Base-by-base conservation (phyloP, 2,329 filamentous ascomycete species). In the Cladosporium sp. region DNA sequence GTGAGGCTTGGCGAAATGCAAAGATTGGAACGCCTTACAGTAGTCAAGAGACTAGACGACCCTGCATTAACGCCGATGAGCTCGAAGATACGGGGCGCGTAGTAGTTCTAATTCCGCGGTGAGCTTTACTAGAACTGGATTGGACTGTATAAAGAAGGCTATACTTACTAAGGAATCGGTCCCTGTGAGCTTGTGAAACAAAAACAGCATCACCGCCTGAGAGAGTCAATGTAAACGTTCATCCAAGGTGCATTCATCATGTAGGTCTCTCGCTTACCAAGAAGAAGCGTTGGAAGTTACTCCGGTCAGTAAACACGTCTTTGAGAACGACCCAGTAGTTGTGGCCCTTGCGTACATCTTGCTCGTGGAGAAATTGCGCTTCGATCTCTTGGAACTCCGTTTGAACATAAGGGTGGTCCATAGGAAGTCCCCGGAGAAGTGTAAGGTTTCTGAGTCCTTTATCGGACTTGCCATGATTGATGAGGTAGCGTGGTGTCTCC, bases 381-480 rank as follows among this genome's bases (percentile, higher is more conserved):
- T 67, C 66, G n/a, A 70, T 70, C 48, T 73, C 71, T 18, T 64
- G 66, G 16, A 69, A 68, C 59, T 73, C 71, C 23, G 65, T 67
- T 30, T 66, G 64, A n/a, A 73, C 65, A 51, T 69, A 68, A 5
- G 69, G 67, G 46, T 71, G 70, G 28, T 72, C 67, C 0, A 57
- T 57, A n/a, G 69, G 68, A 46, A 72, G 67, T 49, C 68, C 67
- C 26, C 70, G 66, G 21, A 73, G 65, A 51, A 59, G 65, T 7
- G 61, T 64, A 30, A 69, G 53, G 48, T 69, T 69, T 36, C 58
- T 66, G 34, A 69, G 48, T 16, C 67, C 66, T 39, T 67, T 59
- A 32, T 69, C 64, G 14, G 63, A 60, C 57, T 65, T 68, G 21
- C 67, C 65, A 21, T 59, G 65, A 25, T 68, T 68, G 32, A 68